A percentile compares a stretch with the other conserved stretches of the same genome.
These are phyloP conservation scores for Coprinellus micaceus DNA, from an alignment of 768 basidiomycete species.

Conservation along the genomic window DNA sequence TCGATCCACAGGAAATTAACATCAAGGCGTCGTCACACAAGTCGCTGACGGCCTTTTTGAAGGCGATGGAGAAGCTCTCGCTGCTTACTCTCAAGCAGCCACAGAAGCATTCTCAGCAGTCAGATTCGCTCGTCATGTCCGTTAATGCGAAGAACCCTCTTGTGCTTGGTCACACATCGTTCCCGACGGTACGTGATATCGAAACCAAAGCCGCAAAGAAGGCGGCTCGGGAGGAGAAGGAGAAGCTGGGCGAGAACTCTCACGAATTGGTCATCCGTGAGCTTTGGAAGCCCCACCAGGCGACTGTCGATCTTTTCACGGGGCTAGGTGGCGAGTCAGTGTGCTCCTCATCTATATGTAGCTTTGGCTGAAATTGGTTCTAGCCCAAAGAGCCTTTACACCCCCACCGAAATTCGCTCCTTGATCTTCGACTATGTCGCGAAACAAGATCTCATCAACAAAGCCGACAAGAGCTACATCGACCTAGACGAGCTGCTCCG, in stretches of 20 bases:
- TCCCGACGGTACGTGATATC: constrained; percentile 61
- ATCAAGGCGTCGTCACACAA: constrained; percentile 81
- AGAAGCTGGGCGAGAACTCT: constrained; percentile 35
- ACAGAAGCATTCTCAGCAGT: constrained; percentile 43
- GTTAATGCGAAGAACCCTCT: constrained; percentile 57
- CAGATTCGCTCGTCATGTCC: constrained; percentile 51
- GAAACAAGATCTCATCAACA: constrained; percentile 59
- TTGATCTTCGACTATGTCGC: constrained; percentile 62
- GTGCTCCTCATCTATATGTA: not conserved
- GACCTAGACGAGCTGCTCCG: constrained; percentile 54
- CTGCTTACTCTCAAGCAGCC: constrained; percentile 70
- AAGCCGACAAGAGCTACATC: constrained; percentile 63
- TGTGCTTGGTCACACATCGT: constrained; percentile 47
- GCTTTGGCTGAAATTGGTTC: not conserved
- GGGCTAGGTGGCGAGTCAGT: constrained; percentile 61
- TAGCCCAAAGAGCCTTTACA: constrained; percentile 55
- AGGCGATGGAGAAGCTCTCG: constrained; percentile 67
- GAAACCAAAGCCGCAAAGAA: constrained; percentile 62
- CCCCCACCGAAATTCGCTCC: constrained; percentile 50
- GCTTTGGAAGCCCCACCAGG: constrained; percentile 71
- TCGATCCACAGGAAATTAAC: constrained; percentile 46
- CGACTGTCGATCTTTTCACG: constrained; percentile 57
- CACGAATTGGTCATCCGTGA: constrained; percentile 60
- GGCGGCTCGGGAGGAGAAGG: constrained; percentile 45
- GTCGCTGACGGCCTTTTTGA: constrained; percentile 79